Conservation (phyloP, 2,329 filamentous ascomycete genomes). For the Bipolaris oryzae region DNA sequence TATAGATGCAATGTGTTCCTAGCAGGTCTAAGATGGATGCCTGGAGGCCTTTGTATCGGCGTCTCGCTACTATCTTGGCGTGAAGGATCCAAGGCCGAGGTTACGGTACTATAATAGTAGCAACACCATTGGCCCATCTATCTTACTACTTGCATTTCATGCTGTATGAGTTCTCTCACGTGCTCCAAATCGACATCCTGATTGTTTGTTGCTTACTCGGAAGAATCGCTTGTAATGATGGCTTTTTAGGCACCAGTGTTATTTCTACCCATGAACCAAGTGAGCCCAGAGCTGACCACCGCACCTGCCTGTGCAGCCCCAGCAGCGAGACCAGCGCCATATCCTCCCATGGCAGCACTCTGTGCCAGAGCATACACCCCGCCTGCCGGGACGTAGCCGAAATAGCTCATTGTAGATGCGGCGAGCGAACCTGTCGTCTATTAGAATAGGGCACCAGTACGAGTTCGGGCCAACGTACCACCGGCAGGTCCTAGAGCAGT, state of each 20-base stretch:
- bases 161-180: neutral
- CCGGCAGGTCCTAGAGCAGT: constrained; percentile 27
- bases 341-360: constrained; percentile 44
- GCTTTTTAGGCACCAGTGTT: neutral
- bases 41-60: neutral
- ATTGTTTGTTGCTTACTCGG: neutral
- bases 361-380: constrained; percentile 33
- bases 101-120: neutral
- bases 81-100: constrained; percentile 14
- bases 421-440: constrained; percentile 28
- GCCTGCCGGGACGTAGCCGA: constrained; percentile 29
- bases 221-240: neutral
- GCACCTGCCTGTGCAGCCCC: constrained; percentile 31
- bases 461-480: constrained; percentile 17
- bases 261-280: constrained; percentile 15
- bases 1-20: neutral
- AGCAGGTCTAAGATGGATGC: neutral
- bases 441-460: neutral
- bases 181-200: neutral
- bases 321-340: constrained; percentile 31
- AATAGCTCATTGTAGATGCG: constrained; percentile 25
- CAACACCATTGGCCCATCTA: constrained; percentile 3
- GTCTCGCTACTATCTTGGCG: constrained; percentile 3
- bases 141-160: neutral
- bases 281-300: constrained; percentile 17